Evolutionary conservation across 148 eudicot genomes (phyloP), one percentile per base, ranked within the genome.

Genomic region (Camellia sinensis): DNA sequence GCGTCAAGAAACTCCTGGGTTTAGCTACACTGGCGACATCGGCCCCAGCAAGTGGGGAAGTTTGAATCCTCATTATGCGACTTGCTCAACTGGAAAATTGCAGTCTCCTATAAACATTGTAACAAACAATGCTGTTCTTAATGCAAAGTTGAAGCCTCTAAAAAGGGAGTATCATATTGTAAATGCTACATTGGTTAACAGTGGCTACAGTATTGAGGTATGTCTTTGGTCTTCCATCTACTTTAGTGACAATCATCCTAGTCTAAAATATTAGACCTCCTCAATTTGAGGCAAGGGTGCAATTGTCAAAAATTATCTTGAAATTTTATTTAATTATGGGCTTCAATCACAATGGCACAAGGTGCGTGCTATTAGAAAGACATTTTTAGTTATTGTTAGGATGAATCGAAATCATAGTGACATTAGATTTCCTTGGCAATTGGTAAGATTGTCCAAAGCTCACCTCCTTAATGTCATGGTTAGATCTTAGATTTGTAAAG

Each of bases 41-140:
- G 83, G 87, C 6, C 88, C 92, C 12, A 59, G 57, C 1, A 74
- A 60, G 62, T 92, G 94, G 97, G 94, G 90, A 80, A 83, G 66
- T 41, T 10, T 83, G 29, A 73, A 82, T 69, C 82, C 87, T 11
- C 67, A 75, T 7, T 87, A 67, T 79, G 67, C 78, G 14, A 44
- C 57, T 13, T 92, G 98, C 81, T 78, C 89, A 19, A 53, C 74
- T 6, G 98, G 97, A 0, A 90, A 90, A 80, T 80, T 66, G 9
- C 98, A 94, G 70, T 94, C 98, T 59, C 98, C 98, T 0, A 86
- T 94, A 2, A 79, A 92, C 80, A 94, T 94, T n/a, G 41, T 76
- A 10, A 80, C 79, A 52, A 11, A 54, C 43, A 57, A 87, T 61
- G 87, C 71, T 0, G 79, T 83, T 4, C 64, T 71, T 6, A 75